Percentiles rank a stretch among this genome's conserved stretches.
Evolutionary conservation across 805 yeast species (phyloP).

Genomic region (Yarrowia osloensis): DNA sequence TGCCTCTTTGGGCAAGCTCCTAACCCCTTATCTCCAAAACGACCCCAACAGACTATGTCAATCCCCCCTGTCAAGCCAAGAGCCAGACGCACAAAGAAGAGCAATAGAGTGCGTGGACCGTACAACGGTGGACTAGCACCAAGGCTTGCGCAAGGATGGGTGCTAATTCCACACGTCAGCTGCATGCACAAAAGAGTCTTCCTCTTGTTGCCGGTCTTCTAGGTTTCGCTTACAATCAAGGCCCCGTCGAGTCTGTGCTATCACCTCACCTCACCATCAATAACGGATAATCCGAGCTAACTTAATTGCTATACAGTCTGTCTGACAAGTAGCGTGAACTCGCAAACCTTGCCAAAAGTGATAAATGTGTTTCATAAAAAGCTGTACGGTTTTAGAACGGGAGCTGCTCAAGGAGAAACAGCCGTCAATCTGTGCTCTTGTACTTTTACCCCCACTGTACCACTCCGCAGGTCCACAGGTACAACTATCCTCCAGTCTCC

Average conservation of each 20-base stretch:
- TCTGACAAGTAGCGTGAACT: neutral
- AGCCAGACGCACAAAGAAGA: neutral
- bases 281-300: neutral
- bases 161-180: neutral
- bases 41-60: neutral
- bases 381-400: neutral
- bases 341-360: neutral
- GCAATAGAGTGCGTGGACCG: neutral
- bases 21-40: neutral
- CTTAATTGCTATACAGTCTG: neutral
- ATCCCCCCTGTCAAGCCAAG: neutral
- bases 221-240: conserved; percentile 13
- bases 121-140: neutral
- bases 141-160: neutral
- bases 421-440: neutral
- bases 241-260: no score
- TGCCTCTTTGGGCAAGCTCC: neutral
- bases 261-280: no score
- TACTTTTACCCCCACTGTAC: no score
- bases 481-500: neutral
- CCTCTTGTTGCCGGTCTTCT: neutral
- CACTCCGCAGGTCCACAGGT: neutral
- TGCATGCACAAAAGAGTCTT: neutral
- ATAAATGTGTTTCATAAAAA: neutral
- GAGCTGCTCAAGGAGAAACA: no score